Base-by-base conservation (phyloP, 495 filamentous ascomycete genomes). In the Penicillium angulare region DNA sequence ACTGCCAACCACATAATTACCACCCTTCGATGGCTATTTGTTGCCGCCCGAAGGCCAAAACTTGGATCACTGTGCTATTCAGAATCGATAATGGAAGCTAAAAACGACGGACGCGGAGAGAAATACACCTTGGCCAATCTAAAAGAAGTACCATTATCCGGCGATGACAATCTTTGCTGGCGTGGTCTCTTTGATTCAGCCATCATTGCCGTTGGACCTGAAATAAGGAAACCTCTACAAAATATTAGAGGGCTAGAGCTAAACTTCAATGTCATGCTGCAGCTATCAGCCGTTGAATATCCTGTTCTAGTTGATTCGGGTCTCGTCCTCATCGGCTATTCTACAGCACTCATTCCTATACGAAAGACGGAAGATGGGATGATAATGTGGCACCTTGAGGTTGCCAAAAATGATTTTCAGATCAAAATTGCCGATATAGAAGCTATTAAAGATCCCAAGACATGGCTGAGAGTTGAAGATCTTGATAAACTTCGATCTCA, bases 301-400 rank as follows among this genome's bases (percentile, higher is more conserved):
- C 39, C 45, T 13, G 16, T 54, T 15, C 3, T 36, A 13, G 26
- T 46, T 36, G 21, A 43, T 7, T 29, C 24, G 16, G 48, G 53
- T 12, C 21, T 42, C 1, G 20, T 54, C 3, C 22, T 54, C 27
- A 31, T 31, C 8, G 27, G 27, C 13, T 31, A 31, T 6, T 31
- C 27, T 9, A 31, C 27, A 2, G 27, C 27, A 9, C 13, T 31
- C 8, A 31, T 49, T 22, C 45, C 45, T 5, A 38, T 54, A 10
- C 21, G 18, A 9, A 18, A 43, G 23, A 44, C 31, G 7, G 15
- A 26, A 1, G 44, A 49, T 17, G 18, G 12, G 2, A 54, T 27
- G 45, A 44, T 44, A 15, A 15, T 49, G 17, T 54, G 51, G 45
- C 45, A 49, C 12, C 16, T 54, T n/a, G 51, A 53, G 24, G 27